These are phyloP conservation scores for Gossypium trilobum DNA, from an alignment of 441 rosid genomes.

Conservation along the genomic window DNA sequence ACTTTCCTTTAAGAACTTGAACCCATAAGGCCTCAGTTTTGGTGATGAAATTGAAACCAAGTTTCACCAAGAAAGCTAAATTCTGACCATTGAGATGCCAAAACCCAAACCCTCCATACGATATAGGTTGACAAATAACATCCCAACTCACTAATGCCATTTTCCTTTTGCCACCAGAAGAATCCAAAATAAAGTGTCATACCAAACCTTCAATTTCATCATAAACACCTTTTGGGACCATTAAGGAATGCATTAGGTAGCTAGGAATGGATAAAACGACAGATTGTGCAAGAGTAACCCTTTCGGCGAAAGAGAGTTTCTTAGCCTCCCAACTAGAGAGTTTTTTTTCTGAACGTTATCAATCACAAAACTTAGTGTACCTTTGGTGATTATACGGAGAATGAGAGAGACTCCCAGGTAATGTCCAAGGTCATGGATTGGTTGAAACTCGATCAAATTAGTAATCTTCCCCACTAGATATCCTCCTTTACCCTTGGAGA, in stretches of 20 bases:
- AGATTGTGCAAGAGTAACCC: background rate
- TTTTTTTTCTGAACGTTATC: no score
- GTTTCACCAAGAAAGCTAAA: background rate
- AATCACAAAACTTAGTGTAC: no score
- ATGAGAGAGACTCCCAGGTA: background rate
- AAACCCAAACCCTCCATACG: background rate
- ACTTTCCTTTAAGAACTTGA: no score
- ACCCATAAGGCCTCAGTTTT: no score
- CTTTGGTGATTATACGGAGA: background rate
- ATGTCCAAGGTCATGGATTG: background rate
- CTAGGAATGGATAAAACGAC: background rate
- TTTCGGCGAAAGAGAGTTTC: background rate
- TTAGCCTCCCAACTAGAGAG: background rate
- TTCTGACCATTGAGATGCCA: background rate
- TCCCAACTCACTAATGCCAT: background rate
- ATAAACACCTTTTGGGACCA: background rate
- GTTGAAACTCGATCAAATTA: background rate
- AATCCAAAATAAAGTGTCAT: no score
- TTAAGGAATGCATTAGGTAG: background rate
- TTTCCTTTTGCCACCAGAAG: background rate
- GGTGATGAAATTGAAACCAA: background rate
- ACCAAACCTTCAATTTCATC: background rate
- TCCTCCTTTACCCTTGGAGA: background rate
- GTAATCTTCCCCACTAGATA: background rate
- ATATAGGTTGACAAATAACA: background rate